Base-by-base conservation (phyloP, 371 early-diverging fungal genomes). In the Mucor racemosus region DNA sequence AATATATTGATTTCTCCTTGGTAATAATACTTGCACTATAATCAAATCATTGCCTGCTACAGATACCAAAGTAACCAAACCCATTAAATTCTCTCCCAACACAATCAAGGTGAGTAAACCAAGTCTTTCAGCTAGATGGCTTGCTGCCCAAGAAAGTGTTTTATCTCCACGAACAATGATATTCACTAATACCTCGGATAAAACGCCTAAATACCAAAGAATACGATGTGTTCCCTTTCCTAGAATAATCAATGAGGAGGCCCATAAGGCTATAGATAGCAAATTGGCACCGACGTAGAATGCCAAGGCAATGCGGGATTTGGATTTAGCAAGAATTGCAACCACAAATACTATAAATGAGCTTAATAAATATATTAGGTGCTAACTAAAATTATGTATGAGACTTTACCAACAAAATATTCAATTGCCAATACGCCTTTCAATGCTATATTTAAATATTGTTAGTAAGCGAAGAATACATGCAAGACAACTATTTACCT, bases 61-160 rank as follows among this genome's bases (percentile, higher is more conserved):
- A 5, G 80, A 74, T n/a, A 80, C 83, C 15, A 80, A 53, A 21
- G 61, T 67, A 19, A 82, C 76, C 7, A 82, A 60, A n/a, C 80
- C 79, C 76, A 82, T 80, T 64, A 82, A 58, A 46, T 82, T 82
- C 38, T 82, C 83, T 38, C 80, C 79, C 14, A 87, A 67, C 4
- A 87, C 87, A 68, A 87, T 84, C 44, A 87, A 62, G 0, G 87
- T 80, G 17, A 87, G 76, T 8, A 87, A 66, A 21, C 86, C 87
- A 10, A 87, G 70, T 8, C 87, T 76, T 44, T 87, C 87, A 11
- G 87, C 86, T 34, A 87, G 58, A 67, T 87, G 84, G 61, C 87
- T 86, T 4, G 86, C 87, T 21, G 87, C 87, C 84, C 85, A 86
- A 5, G 87, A 84, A 5, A 87, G 74, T 0, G 79, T 73, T 31